Conservation (phyloP, 2,329 filamentous ascomycete species). For the Orbilia quercus region DNA sequence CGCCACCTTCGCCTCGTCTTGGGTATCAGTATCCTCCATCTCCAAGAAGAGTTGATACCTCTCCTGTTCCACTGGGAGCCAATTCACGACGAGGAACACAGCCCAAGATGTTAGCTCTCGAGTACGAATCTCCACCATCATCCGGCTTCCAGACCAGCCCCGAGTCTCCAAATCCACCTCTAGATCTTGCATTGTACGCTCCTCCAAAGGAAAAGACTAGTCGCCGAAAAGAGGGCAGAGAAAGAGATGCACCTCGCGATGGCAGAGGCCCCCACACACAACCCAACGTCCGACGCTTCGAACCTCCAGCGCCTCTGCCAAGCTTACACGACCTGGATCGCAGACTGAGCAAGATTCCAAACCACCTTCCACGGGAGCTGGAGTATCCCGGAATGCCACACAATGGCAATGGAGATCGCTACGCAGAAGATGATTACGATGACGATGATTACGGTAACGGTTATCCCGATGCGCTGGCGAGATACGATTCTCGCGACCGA, state of each 20-base stretch:
- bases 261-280: slow-evolving; percentile 30
- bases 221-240: slow-evolving; percentile 43
- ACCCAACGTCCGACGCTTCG: slow-evolving; percentile 46
- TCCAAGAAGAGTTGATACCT: slow-evolving; percentile 44
- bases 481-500: slow-evolving; percentile 34
- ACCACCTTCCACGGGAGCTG: slow-evolving; percentile 23
- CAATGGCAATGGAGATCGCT: slow-evolving; percentile 54
- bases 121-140: slow-evolving; percentile 50
- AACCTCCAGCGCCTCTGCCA: slow-evolving; percentile 42
- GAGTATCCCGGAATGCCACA: slow-evolving; percentile 31
- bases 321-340: slow-evolving; percentile 40
- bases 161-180: slow-evolving; percentile 49
- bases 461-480: slow-evolving; percentile 31
- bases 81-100: slow-evolving; percentile 41
- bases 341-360: slow-evolving; percentile 50
- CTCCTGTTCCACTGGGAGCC: slow-evolving; percentile 40
- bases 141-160: slow-evolving; percentile 53
- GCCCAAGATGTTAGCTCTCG: slow-evolving; percentile 53
- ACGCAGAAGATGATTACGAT: slow-evolving; percentile 47
- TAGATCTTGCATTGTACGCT: slow-evolving; percentile 53
- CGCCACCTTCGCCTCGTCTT: slow-evolving; percentile 49
- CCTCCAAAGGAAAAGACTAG: slow-evolving; percentile 48
- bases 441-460: slow-evolving; percentile 47
- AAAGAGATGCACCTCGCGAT: slow-evolving; percentile 21
- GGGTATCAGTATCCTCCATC: slow-evolving; percentile 52